phyloP scores from a whole-genome alignment of 1,139 yeast genomes.

The Zygosaccharomyces sapae region DNA sequence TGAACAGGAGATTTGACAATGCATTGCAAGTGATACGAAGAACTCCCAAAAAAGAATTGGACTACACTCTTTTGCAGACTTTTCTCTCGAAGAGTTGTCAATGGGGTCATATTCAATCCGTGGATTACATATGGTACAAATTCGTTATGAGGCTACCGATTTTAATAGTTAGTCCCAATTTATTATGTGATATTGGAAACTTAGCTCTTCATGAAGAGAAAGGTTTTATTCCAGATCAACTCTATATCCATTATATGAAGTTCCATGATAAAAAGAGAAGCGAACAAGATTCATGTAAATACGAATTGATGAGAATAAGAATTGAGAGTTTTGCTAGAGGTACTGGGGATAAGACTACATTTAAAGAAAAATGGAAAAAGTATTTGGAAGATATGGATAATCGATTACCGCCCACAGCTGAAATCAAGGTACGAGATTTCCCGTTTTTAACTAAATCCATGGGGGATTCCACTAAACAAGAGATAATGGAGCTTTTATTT shows the following conservation, averaged over 20 bases:
- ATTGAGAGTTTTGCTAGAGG: conserved; percentile 33
- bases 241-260: conserved; percentile 22
- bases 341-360: conserved; percentile 18
- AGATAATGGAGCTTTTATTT: conserved; percentile 20
- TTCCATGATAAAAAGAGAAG: conserved; percentile 11
- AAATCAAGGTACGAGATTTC: conserved; percentile 28
- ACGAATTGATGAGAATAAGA: conserved; percentile 26
- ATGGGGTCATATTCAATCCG: conserved; percentile 29
- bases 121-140: conserved; percentile 31
- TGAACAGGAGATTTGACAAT: conserved; percentile 27
- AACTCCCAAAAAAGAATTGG: conserved; percentile 21
- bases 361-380: conserved; percentile 34
- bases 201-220: conserved; percentile 25
- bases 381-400: conserved; percentile 32
- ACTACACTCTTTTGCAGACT: conserved; percentile 25
- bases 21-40: conserved; percentile 17
- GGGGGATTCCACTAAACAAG: conserved; percentile 9
- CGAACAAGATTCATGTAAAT: conserved; percentile 14
- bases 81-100: conserved; percentile 26
- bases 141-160: conserved; percentile 25
- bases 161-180: conserved; percentile 23
- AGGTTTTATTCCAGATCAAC: conserved; percentile 22
- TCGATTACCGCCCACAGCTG: conserved; percentile 11
- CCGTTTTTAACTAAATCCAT: conserved; percentile 24
- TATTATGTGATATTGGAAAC: conserved; percentile 28